Percentiles rank a stretch among this genome's conserved stretches.
Conservation (phyloP, 2,329 filamentous ascomycete genomes). For the Dothidotthia symphoricarpi region DNA sequence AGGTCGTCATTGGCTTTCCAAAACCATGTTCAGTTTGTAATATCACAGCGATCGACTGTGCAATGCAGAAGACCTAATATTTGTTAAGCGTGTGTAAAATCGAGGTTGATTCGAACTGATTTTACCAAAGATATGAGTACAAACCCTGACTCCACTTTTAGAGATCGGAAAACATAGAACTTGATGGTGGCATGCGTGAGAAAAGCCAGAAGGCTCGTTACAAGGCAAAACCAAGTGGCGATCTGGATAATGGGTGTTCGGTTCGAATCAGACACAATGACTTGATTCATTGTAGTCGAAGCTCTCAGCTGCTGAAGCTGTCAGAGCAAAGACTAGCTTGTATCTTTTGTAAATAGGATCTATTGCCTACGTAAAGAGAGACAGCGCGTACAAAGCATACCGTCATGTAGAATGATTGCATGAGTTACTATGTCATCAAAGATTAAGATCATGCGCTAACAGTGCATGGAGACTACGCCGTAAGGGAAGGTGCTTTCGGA, state of each 20-base stretch:
- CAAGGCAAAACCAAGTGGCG: slow-evolving; percentile 21
- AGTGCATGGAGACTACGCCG: neutral
- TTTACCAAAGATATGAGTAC: slow-evolving; percentile 18
- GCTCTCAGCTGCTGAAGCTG: slow-evolving; percentile 3
- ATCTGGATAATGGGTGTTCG: slow-evolving; percentile 26
- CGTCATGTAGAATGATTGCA: neutral
- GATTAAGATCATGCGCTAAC: slow-evolving; percentile 1
- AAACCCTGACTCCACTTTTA: slow-evolving; percentile 15
- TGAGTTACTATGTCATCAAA: neutral
- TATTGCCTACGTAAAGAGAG: slow-evolving; percentile 4
- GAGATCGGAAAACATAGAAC: slow-evolving; percentile 15
- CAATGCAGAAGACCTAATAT: slow-evolving; percentile 16
- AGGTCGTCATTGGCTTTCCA: slow-evolving; percentile 17
- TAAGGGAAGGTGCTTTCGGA: no score
- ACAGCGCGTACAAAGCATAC: slow-evolving; percentile 1
- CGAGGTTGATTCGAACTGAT: no score
- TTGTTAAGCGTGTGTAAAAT: no score
- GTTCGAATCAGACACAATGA: slow-evolving; percentile 18
- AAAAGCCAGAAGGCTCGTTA: slow-evolving; percentile 19
- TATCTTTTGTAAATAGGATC: slow-evolving; percentile 3
- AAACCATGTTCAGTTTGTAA: slow-evolving; percentile 20
- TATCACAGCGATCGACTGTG: slow-evolving; percentile 18
- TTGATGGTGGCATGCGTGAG: slow-evolving; percentile 21
- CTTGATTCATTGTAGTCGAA: slow-evolving; percentile 10
- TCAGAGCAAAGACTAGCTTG: slow-evolving; percentile 1